Conservation (phyloP, 805 yeast species). For the Starmerella geochares region DNA sequence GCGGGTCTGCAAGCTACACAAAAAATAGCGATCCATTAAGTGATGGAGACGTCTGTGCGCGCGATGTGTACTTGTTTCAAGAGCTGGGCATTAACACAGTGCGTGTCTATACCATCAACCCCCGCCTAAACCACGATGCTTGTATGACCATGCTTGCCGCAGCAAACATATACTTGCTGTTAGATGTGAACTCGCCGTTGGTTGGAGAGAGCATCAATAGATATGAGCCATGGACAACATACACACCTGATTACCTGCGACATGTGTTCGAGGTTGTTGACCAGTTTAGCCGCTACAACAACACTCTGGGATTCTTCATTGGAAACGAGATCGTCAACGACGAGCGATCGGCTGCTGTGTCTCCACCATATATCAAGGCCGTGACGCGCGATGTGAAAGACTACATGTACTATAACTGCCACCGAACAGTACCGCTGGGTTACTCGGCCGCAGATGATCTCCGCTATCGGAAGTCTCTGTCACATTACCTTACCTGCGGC, state of each 20-base stretch:
- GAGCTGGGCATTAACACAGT: conserved; percentile 77
- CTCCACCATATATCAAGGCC: conserved; percentile 72
- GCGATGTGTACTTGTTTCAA: conserved; percentile 75
- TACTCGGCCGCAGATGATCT: conserved; percentile 95
- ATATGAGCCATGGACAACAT: conserved; percentile 89
- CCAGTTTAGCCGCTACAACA: conserved; percentile 73
- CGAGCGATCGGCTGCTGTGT: conserved; percentile 44
- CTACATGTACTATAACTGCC: conserved; percentile 49
- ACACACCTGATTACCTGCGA: conserved; percentile 55
- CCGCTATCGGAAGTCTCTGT: conserved; percentile 59
- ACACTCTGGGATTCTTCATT: conserved; percentile 82
- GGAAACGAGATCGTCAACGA: conserved; percentile 89
- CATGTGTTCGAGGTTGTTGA: conserved; percentile 73
- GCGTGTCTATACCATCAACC: conserved; percentile 78
- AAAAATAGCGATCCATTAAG: conserved; percentile 60
- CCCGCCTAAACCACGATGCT: conserved; percentile 68
- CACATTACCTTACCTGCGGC: conserved; percentile 71
- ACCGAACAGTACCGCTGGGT: conserved; percentile 75
- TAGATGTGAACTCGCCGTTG: conserved; percentile 86
- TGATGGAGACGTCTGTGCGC: conserved; percentile 57
- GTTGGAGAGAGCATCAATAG: conserved; percentile 71
- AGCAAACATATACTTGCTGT: conserved; percentile 82
- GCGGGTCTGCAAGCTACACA: conserved; percentile 71
- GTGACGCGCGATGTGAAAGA: conserved; percentile 70
- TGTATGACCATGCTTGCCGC: conserved; percentile 87